Base-by-base conservation (phyloP, 768 basidiomycete genomes). In the Clathrus columnatus region DNA sequence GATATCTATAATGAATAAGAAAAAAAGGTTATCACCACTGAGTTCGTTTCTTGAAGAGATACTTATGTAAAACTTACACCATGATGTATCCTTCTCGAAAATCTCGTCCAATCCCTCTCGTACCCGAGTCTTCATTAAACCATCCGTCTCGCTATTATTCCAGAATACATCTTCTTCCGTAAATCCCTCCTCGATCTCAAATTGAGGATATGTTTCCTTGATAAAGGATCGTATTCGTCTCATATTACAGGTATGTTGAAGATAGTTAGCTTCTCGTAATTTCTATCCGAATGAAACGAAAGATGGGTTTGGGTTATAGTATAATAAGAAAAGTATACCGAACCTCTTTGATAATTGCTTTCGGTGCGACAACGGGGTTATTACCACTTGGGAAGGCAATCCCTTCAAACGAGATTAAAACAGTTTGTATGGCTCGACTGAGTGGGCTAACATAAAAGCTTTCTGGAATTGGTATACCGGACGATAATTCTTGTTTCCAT, bases 191-290 rank as follows among this genome's bases (percentile, higher is more conserved):
- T 88, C 84, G 44, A 87, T 75, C 6, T 51, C 59, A 62, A 82
- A 82, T 4, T 67, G 64, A 0, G 82, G 80, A 62, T 79, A 87
- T 7, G 72, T 60, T 0, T 56, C 54, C 0, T 65, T 61, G 57
- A 89, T 82, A 53, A 77, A 73, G 0, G 77, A 72, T 27, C 68
- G 71, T 2, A 73, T 70, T 18, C 72, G 70, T 14, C 87, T 77
- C 59, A 77, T 75, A 65, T 90, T 87, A 61, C 85, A 87, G 0
- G 86, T 87, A 57, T 88, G 85, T 1, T 78, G 74, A 5, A 4
- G 36, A 0, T 85, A 80, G 57, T 79, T 77, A 57, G 74, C 74
- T 65, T 90, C 87, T 27, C 86, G 78, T 47, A 80, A 76, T 57
- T 83, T 75, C 87, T 89, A 54, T 23, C 54, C 16, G 8, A 36